A percentile compares a stretch with the other conserved stretches of the same genome.
These are phyloP conservation scores for Eucalyptus decipiens DNA, from an alignment of 345 rosid genomes.

Conservation along the genomic window DNA sequence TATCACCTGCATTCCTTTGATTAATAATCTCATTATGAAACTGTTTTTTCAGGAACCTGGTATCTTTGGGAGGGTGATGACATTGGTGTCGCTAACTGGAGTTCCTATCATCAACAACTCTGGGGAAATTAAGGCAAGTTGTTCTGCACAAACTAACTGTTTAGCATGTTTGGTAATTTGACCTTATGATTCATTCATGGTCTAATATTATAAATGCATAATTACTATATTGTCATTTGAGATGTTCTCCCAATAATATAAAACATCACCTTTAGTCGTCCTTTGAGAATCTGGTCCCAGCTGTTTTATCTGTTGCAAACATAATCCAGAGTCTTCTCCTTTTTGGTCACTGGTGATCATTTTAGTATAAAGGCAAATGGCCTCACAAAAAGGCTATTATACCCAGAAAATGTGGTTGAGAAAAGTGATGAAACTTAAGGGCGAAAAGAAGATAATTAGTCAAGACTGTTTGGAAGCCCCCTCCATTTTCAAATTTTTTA, in stretches of 20 bases:
- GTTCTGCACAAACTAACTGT: background rate
- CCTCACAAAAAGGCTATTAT: background rate
- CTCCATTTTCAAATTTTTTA: background rate
- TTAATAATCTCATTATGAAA: background rate
- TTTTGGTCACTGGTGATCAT: background rate
- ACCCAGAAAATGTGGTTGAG: background rate
- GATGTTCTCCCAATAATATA: background rate
- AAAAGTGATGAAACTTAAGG: background rate
- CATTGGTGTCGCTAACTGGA: constrained; percentile 52
- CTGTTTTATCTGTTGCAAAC: background rate
- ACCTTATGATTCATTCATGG: background rate
- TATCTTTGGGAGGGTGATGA: constrained; percentile 47
- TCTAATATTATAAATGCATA: background rate
- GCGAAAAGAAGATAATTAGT: background rate
- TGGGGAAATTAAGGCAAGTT: constrained; percentile 55
- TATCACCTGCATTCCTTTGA: background rate
- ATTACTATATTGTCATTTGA: background rate
- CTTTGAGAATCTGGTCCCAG: background rate
- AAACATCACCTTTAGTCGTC: background rate
- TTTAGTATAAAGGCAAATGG: background rate
- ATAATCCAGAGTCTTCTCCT: background rate
- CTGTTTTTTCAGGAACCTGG: constrained; percentile 43
- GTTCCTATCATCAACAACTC: constrained; percentile 27
- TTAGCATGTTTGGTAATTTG: background rate
- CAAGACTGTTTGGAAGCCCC: background rate